Evolutionary conservation across 352 stramenopile genomes (phyloP), one percentile per base, ranked within the genome.

Genomic region (Saprolegnia diclina): DNA sequence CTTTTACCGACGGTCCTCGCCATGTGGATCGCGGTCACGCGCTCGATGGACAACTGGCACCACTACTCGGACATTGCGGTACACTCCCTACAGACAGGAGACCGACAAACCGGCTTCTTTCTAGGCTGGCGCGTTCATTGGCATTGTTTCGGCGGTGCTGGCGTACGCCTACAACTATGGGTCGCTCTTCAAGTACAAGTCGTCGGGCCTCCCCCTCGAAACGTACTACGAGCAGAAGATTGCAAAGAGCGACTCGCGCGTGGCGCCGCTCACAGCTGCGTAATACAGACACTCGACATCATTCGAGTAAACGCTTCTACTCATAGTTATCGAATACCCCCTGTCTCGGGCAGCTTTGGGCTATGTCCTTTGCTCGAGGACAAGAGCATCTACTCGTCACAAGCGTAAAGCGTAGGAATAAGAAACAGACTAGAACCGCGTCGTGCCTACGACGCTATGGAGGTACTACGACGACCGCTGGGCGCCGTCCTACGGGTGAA

Each of bases 1-100:
- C 89, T 85, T 64, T 45, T 73, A 14, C 85, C 85, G 22, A 77
- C 79, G 26, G 35, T 90, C 1, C 52, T 92, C 14, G 83, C 85
- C 21, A 52, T 84, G 2, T 94, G 85, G 85, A 80, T 92, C 44
- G 75, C 79, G 1, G 72, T 92, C 32, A 88, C 85, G 18, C 85
- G 85, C 54, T 88, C 82, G 32, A 79, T 90, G 56, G 85, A 92
- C 74, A 94, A 94, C 67, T 92, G 85, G 85, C 85, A 94, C 64
- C 81, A 94, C 73, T 94, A 92, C 74, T 82, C 70, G 35, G 85
- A 92, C 65, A 91, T 92, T 52, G 44, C 91, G 62, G 85, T 87
- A 67, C 38, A 70, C n/a, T n/a, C n/a, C n/a, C n/a, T n/a, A n/a
- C n/a, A n/a, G n/a, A n/a, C n/a, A n/a, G n/a, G n/a, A n/a, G n/a